Base-by-base conservation (phyloP, 305 asterid genomes). In the Fraxinus angustifolia region DNA sequence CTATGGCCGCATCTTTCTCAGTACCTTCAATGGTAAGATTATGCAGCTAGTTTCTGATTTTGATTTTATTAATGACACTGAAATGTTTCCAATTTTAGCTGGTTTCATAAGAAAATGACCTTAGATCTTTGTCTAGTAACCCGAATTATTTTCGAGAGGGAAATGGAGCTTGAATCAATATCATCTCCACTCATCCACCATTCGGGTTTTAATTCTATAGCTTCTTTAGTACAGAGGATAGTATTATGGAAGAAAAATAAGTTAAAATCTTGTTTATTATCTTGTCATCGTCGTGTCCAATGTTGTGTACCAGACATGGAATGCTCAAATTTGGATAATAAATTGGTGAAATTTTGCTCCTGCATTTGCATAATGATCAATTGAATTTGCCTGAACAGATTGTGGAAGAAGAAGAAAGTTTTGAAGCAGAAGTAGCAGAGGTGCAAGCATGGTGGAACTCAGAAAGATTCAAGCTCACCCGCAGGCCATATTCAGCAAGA, bases 401-500 rank as follows among this genome's bases (percentile, higher is more conserved):
- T 8, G 87, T 94, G 97, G 99, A 94, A 84, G 99, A 96, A 85
- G 99, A 94, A 83, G 92, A 94, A 40, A 90, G 97, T 23, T 96
- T 96, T 36, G 95, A 96, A 81, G 81, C 93, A 2, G 98, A 96
- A 79, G 97, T 93, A 10, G 97, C 93, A 1, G 97, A 93, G 86
- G 93, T 96, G 93, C 93, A 94, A 84, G 84, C 98, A 72, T 96
- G 99, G 97, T 96, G 98, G 99, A 93, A 85, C 97, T 90, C 97
- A 3, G 98, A 96, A 81, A 80, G 99, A 35, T 94, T 94, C 92
- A 87, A 80, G 89, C 91, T 90, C 74, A 93, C 99, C 12, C 90
- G 88, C 76, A 93, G 98, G 82, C 97, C 98, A 0, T 94, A 93
- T 91, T 88, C 99, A 65, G 99, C 98, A 70, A 87, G 97, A 3